These are phyloP conservation scores for Claviceps spartinae DNA, from an alignment of 2,329 filamentous ascomycete species.

Conservation along the genomic window DNA sequence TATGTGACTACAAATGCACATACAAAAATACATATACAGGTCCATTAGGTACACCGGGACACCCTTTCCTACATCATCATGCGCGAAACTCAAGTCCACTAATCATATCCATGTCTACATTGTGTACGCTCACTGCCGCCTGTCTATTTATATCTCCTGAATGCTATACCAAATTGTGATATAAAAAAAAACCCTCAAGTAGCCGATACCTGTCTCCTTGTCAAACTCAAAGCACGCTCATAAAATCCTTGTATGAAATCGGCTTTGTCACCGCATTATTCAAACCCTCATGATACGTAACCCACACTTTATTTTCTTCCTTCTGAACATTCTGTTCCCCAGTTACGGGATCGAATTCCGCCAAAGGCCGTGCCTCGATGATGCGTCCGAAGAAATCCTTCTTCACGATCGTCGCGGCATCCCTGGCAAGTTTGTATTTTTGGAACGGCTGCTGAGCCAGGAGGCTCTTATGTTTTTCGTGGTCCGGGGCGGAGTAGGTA, in stretches of 20 bases:
- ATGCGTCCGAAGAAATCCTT: conserved; percentile 78
- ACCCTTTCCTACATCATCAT: too few relatives aligned
- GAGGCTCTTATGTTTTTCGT: neutral
- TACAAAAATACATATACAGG: neutral
- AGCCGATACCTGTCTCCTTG: neutral
- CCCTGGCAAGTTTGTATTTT: conserved; percentile 28
- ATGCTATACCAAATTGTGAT: neutral
- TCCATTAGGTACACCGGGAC: neutral
- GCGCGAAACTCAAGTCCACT: too few relatives aligned
- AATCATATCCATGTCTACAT: too few relatives aligned
- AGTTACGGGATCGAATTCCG: conserved; percentile 27
- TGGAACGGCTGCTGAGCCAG: neutral
- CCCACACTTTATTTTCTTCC: conserved; percentile 57
- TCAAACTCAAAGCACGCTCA: conserved; percentile 43
- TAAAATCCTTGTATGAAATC: conserved; percentile 65
- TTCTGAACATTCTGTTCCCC: conserved; percentile 21
- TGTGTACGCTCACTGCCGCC: too few relatives aligned
- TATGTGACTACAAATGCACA: neutral
- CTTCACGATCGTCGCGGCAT: conserved; percentile 35
- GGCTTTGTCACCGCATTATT: conserved; percentile 89
- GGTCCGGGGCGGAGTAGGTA: conserved; percentile 5
- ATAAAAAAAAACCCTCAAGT: neutral
- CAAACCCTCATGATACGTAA: conserved; percentile 79
- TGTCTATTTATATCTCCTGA: too few relatives aligned
- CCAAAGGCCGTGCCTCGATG: conserved; percentile 31